Percentiles rank a stretch among this genome's conserved stretches.
Conservation (phyloP, 148 eudicot genomes). For the Amaranthus palmeri region DNA sequence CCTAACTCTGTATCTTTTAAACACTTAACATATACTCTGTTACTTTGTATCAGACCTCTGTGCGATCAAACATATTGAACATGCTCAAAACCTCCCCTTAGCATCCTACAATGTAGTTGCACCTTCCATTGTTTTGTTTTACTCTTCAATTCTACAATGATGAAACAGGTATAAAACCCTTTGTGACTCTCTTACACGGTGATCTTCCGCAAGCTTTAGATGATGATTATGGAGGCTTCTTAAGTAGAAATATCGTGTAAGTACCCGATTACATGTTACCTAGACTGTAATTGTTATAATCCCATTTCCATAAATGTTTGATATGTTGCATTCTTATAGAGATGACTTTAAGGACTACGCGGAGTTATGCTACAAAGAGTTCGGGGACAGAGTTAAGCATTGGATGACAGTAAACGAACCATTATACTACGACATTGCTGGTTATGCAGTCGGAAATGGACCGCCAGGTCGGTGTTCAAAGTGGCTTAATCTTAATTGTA, state of each 20-base stretch:
- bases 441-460: conserved; percentile 20
- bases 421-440: conserved; percentile 10
- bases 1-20: too few species aligned
- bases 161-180: conserved; percentile 31
- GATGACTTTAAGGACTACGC: conserved; percentile 29
- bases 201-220: conserved; percentile 39
- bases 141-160: not conserved
- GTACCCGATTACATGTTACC: conserved; percentile 4
- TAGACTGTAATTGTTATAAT: too few species aligned
- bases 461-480: conserved; percentile 37
- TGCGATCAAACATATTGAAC: too few species aligned
- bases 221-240: conserved; percentile 43
- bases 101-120: not conserved
- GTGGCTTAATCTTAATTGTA: conserved; percentile 30
- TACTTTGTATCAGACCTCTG: too few species aligned
- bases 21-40: too few species aligned
- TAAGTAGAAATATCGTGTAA: conserved; percentile 32
- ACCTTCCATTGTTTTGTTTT: not conserved
- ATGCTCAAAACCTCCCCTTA: too few species aligned
- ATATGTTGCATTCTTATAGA: not conserved
- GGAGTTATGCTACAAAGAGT: conserved; percentile 36
- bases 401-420: conserved; percentile 49
- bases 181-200: conserved; percentile 43
- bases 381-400: conserved; percentile 32
- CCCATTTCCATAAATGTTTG: not conserved